phyloP scores from a whole-genome alignment of 495 filamentous ascomycete species.

The Hyaloscypha hepaticicola region DNA sequence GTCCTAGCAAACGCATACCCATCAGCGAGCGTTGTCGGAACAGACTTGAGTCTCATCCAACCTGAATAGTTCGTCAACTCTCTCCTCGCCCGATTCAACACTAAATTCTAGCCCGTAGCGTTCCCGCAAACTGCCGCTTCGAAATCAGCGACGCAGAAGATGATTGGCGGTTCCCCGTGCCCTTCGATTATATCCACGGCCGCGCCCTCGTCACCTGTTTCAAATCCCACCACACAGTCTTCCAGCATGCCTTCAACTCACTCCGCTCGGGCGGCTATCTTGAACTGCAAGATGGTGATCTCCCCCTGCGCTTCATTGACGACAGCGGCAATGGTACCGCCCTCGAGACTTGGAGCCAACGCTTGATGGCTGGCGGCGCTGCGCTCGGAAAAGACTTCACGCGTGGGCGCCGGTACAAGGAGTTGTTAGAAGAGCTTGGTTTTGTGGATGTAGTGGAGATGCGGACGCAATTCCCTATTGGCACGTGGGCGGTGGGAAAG shows the following conservation, averaged over 20 bases:
- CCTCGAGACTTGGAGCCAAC: conserved; percentile 32
- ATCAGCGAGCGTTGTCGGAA: conserved; percentile 53
- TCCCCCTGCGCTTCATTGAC: conserved; percentile 13
- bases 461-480: neutral
- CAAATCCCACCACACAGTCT: neutral
- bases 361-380: neutral
- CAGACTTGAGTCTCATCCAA: conserved; percentile 53
- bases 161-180: conserved; percentile 46
- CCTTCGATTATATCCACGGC: conserved; percentile 51
- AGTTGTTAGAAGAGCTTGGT: conserved; percentile 47
- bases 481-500: conserved; percentile 5
- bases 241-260: neutral
- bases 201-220: conserved; percentile 27
- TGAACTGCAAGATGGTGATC: conserved; percentile 46
- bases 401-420: neutral
- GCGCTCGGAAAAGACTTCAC: neutral
- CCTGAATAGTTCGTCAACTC: conserved; percentile 38
- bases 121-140: conserved; percentile 53
- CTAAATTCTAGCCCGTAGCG: conserved; percentile 28
- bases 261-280: conserved; percentile 50
- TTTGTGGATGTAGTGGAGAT: conserved; percentile 37
- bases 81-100: neutral
- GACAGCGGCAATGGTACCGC: neutral
- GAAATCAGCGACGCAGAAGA: conserved; percentile 53
- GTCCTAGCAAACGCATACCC: conserved; percentile 6